Evolutionary conservation across 768 basidiomycete species (phyloP).

Genomic region (Coprinopsis cinerea): DNA sequence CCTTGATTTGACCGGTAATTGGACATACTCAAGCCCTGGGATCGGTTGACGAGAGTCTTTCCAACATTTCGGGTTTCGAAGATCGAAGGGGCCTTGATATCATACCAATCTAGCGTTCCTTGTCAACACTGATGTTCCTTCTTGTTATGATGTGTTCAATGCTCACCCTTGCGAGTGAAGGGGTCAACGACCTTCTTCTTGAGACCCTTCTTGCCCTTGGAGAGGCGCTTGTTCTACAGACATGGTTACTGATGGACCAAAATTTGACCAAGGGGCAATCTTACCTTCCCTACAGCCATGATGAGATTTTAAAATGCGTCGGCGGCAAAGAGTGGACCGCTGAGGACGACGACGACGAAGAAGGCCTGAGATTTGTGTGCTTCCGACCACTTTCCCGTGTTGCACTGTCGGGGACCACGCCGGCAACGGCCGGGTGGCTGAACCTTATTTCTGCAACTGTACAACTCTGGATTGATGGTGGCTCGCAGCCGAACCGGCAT

Average conservation of each 20-base stretch:
- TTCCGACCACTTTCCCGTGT: conserved; percentile 48
- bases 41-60: conserved; percentile 98
- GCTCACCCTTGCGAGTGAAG: conserved; percentile 94
- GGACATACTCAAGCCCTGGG: conserved; percentile 91
- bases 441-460: conserved; percentile 54
- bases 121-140: conserved; percentile 4
- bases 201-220: conserved; percentile 98
- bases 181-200: conserved; percentile 99
- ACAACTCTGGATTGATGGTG: no score
- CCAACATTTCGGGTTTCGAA: conserved; percentile 96
- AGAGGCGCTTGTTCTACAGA: conserved; percentile 89
- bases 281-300: conserved; percentile 89
- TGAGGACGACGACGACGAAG: conserved; percentile 19
- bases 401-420: no score
- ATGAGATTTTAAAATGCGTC: conserved; percentile 27
- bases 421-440: conserved; percentile 51
- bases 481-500: not conserved
- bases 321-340: conserved; percentile 33
- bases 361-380: conserved; percentile 18
- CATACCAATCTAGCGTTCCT: conserved; percentile 81
- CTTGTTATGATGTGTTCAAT: not conserved
- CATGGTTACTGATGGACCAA: conserved; percentile 10
- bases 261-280: conserved; percentile 17
- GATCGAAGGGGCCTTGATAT: conserved; percentile 96
- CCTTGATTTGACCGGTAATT: not conserved